Conservation (phyloP, 1,284 basidiomycete species). For the Volvariella surrecta region DNA sequence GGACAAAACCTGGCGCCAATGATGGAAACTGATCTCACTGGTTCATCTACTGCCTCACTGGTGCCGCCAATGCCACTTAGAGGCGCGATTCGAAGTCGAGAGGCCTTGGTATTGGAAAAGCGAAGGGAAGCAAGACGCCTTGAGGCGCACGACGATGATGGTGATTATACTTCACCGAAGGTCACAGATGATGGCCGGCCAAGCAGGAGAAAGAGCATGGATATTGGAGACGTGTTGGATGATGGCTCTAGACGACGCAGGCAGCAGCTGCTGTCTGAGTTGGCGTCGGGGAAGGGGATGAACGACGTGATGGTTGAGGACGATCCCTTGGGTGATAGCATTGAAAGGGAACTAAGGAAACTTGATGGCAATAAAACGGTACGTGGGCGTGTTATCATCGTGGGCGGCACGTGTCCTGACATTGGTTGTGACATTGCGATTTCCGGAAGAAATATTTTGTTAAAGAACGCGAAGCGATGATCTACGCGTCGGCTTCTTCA, state of each 20-base stretch:
- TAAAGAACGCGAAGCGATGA: slow-evolving; percentile 63
- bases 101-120: slow-evolving; percentile 67
- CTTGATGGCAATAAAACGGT: slow-evolving; percentile 27
- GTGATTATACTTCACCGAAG: slow-evolving; percentile 23
- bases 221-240: slow-evolving; percentile 54
- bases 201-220: slow-evolving; percentile 58
- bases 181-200: slow-evolving; percentile 35
- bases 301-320: slow-evolving; percentile 27
- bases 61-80: slow-evolving; percentile 48
- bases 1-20: slow-evolving; percentile 12
- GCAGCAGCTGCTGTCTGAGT: slow-evolving; percentile 20
- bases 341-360: slow-evolving; percentile 60
- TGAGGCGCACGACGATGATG: slow-evolving; percentile 37
- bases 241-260: slow-evolving; percentile 14
- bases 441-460: slow-evolving; percentile 46
- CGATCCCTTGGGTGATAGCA: slow-evolving; percentile 52
- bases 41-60: slow-evolving; percentile 26
- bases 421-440: slow-evolving; percentile 5
- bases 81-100: slow-evolving; percentile 56
- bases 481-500: slow-evolving; percentile 70
- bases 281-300: slow-evolving; percentile 20
- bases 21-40: slow-evolving; percentile 21
- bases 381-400: neutral
- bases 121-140: slow-evolving; percentile 52
- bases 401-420: neutral